These are phyloP conservation scores for Orobanche coerulescens DNA, from an alignment of 257 asterid species.

Conservation along the genomic window DNA sequence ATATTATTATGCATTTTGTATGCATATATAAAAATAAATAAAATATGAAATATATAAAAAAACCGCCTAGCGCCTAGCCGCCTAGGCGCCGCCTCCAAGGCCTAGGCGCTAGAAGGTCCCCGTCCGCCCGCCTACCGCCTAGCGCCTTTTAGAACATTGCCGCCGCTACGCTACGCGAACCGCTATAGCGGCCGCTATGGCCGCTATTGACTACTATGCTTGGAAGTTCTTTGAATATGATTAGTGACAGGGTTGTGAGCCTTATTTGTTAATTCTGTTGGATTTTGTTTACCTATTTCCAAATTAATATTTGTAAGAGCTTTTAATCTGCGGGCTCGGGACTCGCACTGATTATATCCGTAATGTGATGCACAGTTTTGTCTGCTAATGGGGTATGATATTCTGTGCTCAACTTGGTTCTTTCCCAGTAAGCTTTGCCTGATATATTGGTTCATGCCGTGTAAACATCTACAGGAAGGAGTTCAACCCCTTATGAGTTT, in stretches of 20 bases:
- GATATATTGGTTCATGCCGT: background rate
- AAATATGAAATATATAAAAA: too few relatives aligned
- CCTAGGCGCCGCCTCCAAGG: too few relatives aligned
- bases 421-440: background rate
- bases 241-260: constrained; percentile 3
- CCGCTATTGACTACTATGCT: too few relatives aligned
- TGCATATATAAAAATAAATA: too few relatives aligned
- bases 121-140: too few relatives aligned
- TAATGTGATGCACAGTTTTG: background rate
- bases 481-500: background rate
- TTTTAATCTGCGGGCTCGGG: constrained; percentile 1
- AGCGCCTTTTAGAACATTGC: too few relatives aligned
- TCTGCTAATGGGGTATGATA: constrained; percentile 1
- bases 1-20: too few relatives aligned
- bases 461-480: background rate
- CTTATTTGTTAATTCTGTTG: background rate
- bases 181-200: too few relatives aligned
- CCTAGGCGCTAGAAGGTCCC: too few relatives aligned
- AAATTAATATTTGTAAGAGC: background rate
- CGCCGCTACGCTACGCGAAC: too few relatives aligned
- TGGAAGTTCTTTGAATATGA: constrained; percentile 1
- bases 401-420: background rate
- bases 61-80: too few relatives aligned
- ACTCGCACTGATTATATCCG: background rate
- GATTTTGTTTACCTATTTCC: background rate